phyloP scores from a whole-genome alignment of 2,329 filamentous ascomycete species.

The Pezicula neosporulosa region DNA sequence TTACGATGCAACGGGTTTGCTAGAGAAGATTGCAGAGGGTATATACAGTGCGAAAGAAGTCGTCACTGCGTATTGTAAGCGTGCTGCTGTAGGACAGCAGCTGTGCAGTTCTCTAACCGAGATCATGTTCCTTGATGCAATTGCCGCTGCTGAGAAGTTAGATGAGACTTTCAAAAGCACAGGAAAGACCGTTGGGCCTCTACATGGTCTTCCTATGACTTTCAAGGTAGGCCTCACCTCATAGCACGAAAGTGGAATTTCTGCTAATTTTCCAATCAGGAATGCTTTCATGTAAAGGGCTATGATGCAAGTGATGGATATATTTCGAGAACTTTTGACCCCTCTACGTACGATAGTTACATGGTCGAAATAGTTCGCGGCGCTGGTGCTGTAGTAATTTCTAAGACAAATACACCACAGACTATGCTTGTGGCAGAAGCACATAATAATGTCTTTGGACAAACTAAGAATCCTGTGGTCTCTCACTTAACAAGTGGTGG shows the following conservation, averaged over 20 bases:
- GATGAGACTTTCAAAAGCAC: constrained; percentile 38
- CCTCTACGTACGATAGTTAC: constrained; percentile 60
- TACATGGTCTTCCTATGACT: constrained; percentile 55
- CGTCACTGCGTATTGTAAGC: constrained; percentile 43
- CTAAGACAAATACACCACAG: constrained; percentile 85
- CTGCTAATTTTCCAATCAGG: constrained; percentile 38
- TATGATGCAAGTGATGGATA: constrained; percentile 84
- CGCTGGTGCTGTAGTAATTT: constrained; percentile 82
- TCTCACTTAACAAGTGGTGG: constrained; percentile 75
- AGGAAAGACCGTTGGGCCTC: constrained; percentile 45
- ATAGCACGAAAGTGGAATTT: not conserved
- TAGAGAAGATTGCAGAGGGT: constrained; percentile 17
- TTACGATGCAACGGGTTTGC: constrained; percentile 20
- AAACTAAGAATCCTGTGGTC: constrained; percentile 76
- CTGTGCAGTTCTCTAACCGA: constrained; percentile 39
- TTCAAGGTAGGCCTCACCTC: constrained; percentile 39
- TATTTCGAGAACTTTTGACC: constrained; percentile 64
- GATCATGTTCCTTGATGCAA: constrained; percentile 37
- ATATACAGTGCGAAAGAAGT: constrained; percentile 31
- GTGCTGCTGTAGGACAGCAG: constrained; percentile 45
- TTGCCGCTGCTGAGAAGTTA: constrained; percentile 33
- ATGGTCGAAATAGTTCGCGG: constrained; percentile 74
- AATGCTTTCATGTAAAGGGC: constrained; percentile 70
- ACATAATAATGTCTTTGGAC: constrained; percentile 69
- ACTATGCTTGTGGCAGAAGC: constrained; percentile 40